Evolutionary conservation across 805 yeast genomes (phyloP).

Genomic region (Suhomyces kilbournensis): DNA sequence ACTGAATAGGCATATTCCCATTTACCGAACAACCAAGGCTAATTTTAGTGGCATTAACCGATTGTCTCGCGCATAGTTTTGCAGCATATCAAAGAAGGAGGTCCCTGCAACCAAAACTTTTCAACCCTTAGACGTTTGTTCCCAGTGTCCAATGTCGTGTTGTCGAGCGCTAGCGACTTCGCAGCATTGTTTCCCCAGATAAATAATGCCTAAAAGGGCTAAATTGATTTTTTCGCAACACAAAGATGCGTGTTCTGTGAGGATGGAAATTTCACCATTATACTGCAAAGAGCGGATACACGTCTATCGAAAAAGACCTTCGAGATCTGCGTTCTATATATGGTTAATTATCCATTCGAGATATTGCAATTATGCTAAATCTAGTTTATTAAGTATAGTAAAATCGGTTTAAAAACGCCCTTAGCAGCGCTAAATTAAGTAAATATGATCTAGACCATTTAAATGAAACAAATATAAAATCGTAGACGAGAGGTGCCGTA

Average conservation of each 20-base stretch:
- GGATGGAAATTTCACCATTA: not conserved
- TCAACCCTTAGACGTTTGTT: not conserved
- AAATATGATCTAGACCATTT: not conserved
- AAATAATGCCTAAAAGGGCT: not conserved
- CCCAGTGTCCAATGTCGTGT: not conserved
- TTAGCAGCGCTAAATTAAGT: not conserved
- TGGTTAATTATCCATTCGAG: not conserved
- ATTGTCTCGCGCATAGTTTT: not conserved
- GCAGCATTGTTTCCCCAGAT: conserved; percentile 2
- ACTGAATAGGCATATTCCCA: not conserved
- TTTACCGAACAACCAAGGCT: not conserved
- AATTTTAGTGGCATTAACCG: not conserved
- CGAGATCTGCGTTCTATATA: not conserved
- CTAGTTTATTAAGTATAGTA: not conserved
- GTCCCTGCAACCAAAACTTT: not conserved
- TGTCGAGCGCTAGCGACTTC: not conserved
- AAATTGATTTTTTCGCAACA: not conserved
- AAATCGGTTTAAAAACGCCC: not conserved
- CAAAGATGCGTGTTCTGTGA: not conserved
- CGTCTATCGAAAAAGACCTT: not conserved
- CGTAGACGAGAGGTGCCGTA: not conserved
- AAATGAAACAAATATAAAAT: not conserved
- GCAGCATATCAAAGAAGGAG: not conserved
- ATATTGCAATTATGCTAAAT: not conserved
- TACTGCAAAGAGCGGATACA: not conserved